These are phyloP conservation scores for Ogataea nitratoaversa DNA, from an alignment of 805 yeast genomes.

Conservation along the genomic window DNA sequence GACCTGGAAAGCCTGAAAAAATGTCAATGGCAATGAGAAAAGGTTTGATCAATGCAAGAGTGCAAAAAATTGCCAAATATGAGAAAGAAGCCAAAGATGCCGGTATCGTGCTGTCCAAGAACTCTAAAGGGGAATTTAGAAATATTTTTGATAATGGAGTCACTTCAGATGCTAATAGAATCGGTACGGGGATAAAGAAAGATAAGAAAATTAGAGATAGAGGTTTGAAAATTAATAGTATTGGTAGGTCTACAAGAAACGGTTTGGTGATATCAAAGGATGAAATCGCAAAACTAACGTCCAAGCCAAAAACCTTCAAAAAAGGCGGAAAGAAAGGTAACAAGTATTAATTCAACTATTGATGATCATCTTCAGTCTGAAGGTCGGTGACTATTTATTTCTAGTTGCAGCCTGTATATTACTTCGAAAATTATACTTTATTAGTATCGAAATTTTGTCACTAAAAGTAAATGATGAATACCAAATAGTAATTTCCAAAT, in stretches of 20 bases:
- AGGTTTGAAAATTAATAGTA: constrained; percentile 71
- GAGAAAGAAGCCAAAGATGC: constrained; percentile 84
- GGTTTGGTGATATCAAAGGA: constrained; percentile 68
- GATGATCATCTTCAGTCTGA: not conserved
- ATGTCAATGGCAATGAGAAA: constrained; percentile 89
- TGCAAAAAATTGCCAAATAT: constrained; percentile 46
- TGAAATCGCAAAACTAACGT: constrained; percentile 54
- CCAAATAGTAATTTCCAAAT: no score
- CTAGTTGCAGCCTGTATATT: no score
- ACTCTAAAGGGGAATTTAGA: constrained; percentile 63
- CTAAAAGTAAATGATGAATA: not conserved
- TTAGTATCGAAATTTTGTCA: no score
- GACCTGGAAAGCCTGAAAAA: constrained; percentile 47
- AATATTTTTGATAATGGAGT: constrained; percentile 50
- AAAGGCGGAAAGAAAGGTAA: constrained; percentile 9
- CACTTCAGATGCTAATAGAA: constrained; percentile 44
- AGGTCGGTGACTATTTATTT: not conserved
- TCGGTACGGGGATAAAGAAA: constrained; percentile 43
- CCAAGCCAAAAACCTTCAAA: constrained; percentile 14
- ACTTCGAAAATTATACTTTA: no score
- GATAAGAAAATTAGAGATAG: constrained; percentile 52
- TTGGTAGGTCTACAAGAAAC: constrained; percentile 74
- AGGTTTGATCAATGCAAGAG: constrained; percentile 67
- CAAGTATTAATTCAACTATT: constrained; percentile 1
- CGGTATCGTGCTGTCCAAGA: constrained; percentile 80